Conservation (phyloP, 1,284 basidiomycete species). For the Cryptococcus sp. region DNA sequence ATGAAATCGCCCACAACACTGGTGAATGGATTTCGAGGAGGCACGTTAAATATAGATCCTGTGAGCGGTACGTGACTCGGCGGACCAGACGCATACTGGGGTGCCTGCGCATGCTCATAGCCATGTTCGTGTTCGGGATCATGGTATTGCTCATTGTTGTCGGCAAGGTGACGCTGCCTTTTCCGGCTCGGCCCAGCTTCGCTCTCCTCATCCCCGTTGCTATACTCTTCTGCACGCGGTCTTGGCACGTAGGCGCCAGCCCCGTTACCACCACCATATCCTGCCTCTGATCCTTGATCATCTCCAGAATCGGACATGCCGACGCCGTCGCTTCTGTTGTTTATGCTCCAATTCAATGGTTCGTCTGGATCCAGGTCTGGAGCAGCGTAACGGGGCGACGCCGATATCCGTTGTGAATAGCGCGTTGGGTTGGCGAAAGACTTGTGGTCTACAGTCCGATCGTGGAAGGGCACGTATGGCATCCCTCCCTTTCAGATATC, state of each 20-base stretch:
- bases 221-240: neutral
- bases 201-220: slow-evolving; percentile 6
- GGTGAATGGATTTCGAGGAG: slow-evolving; percentile 93
- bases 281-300: neutral
- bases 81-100: neutral
- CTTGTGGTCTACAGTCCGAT: slow-evolving; percentile 24
- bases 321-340: slow-evolving; percentile 3
- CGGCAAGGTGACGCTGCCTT: slow-evolving; percentile 23
- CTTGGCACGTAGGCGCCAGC: slow-evolving; percentile 9
- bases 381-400: slow-evolving; percentile 34
- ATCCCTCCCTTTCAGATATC: neutral
- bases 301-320: slow-evolving; percentile 6
- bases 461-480: slow-evolving; percentile 33
- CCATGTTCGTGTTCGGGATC: slow-evolving; percentile 10
- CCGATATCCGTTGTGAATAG: neutral
- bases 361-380: slow-evolving; percentile 35
- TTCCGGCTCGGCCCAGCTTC: slow-evolving; percentile 33
- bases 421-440: slow-evolving; percentile 20
- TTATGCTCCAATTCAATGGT: slow-evolving; percentile 5
- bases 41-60: slow-evolving; percentile 85
- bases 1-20: slow-evolving; percentile 88
- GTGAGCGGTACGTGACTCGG: slow-evolving; percentile 56
- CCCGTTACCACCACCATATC: neutral
- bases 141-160: slow-evolving; percentile 1
- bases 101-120: neutral